Base-by-base conservation (phyloP, 371 early-diverging fungal species). In the Mucor piriformis region DNA sequence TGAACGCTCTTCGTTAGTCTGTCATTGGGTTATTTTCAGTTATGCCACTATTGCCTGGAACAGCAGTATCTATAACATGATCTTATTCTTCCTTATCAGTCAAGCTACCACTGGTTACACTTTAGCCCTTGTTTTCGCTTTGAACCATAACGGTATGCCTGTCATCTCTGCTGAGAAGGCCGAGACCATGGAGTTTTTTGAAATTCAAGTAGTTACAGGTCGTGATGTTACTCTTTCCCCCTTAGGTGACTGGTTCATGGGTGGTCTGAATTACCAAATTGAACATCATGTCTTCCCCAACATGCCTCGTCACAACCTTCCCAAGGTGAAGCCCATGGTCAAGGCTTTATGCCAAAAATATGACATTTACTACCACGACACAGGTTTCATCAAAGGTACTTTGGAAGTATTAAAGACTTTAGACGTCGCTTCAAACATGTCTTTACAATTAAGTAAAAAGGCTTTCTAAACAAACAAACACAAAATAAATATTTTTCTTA, bases 91-190 rank as follows among this genome's bases (percentile, higher is more conserved):
- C 53, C 49, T 86, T 48, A 58, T 88, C 34, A 82, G 89, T 34
- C 92, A 94, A 68, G 77, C 85, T 33, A 78, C 79, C 11, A 87
- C 90, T 55, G 95, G 95, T n/a, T 81, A 92, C 58, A 67, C 90
- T 35, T 69, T 94, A 25, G 91, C 93, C 20, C 63, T 88, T 47
- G 92, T 92, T 13, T 93, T 94, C 68, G 86, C 90, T 24, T 72
- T 94, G 44, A 94, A 94, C 76, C 95, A 94, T 73, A 92, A 89
- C 67, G 95, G 95, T 38, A 94, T 93, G 93, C 88, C 90, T 10
- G 85, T 94, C 24, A 86, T 89, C 67, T 82, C 83, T n/a, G 67
- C 79, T 57, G 83, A 88, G 46, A 86, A 90, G 66, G 84, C 90
- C 16, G 76, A 81, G 21, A 66, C 78, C 6, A 86, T 88, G 81